Conservation (phyloP, 1,139 yeast genomes). For the Wickerhamiella pararugosa region DNA sequence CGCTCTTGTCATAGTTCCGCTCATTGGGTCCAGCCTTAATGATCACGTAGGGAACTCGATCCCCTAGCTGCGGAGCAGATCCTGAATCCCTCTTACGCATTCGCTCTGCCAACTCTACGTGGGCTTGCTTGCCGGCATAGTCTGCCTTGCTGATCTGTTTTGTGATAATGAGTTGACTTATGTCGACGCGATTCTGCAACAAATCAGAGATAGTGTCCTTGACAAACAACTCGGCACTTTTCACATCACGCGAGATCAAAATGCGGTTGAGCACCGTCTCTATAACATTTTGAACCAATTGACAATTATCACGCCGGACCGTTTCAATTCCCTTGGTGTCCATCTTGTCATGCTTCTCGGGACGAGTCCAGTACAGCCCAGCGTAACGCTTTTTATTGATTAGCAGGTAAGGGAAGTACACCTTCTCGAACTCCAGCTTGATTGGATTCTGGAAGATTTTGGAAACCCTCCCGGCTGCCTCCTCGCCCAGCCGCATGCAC, state of each 20-base stretch:
- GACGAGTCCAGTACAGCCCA: conserved; percentile 88
- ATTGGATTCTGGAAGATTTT: conserved; percentile 68
- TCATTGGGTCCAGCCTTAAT: conserved; percentile 68
- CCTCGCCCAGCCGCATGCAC: conserved; percentile 85
- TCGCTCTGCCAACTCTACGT: conserved; percentile 87
- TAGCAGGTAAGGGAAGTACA: conserved; percentile 82
- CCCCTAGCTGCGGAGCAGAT: conserved; percentile 92
- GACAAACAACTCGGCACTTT: conserved; percentile 71
- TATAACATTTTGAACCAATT: conserved; percentile 85
- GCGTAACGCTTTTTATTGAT: conserved; percentile 96
- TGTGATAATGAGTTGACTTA: conserved; percentile 86
- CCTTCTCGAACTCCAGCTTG: conserved; percentile 91
- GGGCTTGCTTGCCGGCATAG: conserved; percentile 94
- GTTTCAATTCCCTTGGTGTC: conserved; percentile 98
- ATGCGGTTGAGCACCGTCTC: conserved; percentile 79
- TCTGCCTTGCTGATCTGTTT: conserved; percentile 83
- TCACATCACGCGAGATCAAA: conserved; percentile 79
- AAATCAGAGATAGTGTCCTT: conserved; percentile 81
- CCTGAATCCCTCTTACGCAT: conserved; percentile 97
- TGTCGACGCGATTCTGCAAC: conserved; percentile 78
- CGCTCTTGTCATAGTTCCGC: conserved; percentile 88
- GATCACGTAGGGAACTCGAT: conserved; percentile 95
- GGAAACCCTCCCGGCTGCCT: conserved; percentile 85
- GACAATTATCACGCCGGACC: conserved; percentile 93
- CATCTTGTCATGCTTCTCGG: conserved; percentile 85